Evolutionary conservation across 2,329 filamentous ascomycete species (phyloP).

Genomic region (Pseudogymnoascus verrucosus): DNA sequence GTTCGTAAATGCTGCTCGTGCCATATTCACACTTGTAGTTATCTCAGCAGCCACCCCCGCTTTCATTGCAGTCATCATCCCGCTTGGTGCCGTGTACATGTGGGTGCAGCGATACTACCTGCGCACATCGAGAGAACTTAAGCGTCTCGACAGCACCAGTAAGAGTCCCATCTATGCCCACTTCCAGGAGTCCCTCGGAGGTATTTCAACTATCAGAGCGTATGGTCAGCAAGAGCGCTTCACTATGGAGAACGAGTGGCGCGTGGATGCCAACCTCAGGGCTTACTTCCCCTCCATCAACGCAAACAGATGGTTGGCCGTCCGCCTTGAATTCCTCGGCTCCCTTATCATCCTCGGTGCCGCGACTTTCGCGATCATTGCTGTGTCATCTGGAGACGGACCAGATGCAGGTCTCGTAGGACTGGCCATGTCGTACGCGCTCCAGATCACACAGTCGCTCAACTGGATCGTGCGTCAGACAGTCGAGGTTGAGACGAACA

Average conservation of each 20-base stretch:
- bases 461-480: slow-evolving; percentile 99
- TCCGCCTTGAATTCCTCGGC: slow-evolving; percentile 91
- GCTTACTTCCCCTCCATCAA: slow-evolving; percentile 96
- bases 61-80: slow-evolving; percentile 74
- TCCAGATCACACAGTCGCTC: slow-evolving; percentile 92
- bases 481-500: slow-evolving; percentile 99
- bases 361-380: slow-evolving; percentile 72
- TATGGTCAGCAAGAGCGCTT: slow-evolving; percentile 87
- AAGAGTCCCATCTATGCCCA: slow-evolving; percentile 96
- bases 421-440: slow-evolving; percentile 90
- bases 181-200: slow-evolving; percentile 93
- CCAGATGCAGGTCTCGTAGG: slow-evolving; percentile 73
- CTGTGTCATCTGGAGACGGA: slow-evolving; percentile 59
- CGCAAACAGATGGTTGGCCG: slow-evolving; percentile 87
- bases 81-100: slow-evolving; percentile 72
- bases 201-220: slow-evolving; percentile 89
- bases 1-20: slow-evolving; percentile 67
- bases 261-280: slow-evolving; percentile 86
- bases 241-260: slow-evolving; percentile 91
- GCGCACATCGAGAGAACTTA: slow-evolving; percentile 89
- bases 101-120: slow-evolving; percentile 97
- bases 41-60: slow-evolving; percentile 75
- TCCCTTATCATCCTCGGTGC: slow-evolving; percentile 86
- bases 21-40: slow-evolving; percentile 76
- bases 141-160: slow-evolving; percentile 89